Conservation (phyloP, 768 basidiomycete genomes). For the Fomitopsis serialis region DNA sequence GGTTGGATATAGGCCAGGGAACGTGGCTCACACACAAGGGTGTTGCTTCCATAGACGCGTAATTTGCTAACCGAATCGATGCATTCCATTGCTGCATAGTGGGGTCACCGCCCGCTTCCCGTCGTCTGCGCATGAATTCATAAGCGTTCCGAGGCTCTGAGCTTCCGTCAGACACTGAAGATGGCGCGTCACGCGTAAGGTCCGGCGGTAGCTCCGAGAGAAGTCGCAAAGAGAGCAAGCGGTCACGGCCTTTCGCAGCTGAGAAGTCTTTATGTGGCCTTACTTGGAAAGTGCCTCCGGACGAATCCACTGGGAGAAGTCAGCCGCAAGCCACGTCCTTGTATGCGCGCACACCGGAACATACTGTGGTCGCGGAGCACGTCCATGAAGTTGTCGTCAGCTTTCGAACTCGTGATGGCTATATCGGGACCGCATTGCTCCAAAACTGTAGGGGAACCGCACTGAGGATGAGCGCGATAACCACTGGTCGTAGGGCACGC, state of each 20-base stretch:
- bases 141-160: constrained; percentile 57
- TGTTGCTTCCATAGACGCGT: constrained; percentile 64
- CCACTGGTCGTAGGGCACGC: constrained; percentile 3
- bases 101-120: constrained; percentile 48
- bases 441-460: constrained; percentile 55
- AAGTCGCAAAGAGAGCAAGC: constrained; percentile 59
- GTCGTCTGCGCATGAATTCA: constrained; percentile 61
- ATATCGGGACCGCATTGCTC: constrained; percentile 75
- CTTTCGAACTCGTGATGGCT: constrained; percentile 75
- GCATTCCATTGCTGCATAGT: constrained; percentile 68
- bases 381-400: constrained; percentile 77
- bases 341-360: constrained; percentile 20
- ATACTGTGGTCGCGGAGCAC: constrained; percentile 55
- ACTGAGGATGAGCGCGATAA: background rate
- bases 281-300: constrained; percentile 62
- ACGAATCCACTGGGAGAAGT: constrained; percentile 44
- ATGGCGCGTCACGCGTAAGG: constrained; percentile 23
- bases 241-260: constrained; percentile 60
- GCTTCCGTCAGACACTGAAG: constrained; percentile 25
- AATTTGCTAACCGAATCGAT: constrained; percentile 76
- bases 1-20: background rate
- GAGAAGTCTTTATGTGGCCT: constrained; percentile 79
- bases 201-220: constrained; percentile 48
- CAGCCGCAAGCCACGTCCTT: constrained; percentile 5
- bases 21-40: constrained; percentile 69